Evolutionary conservation across 2,329 filamentous ascomycete genomes (phyloP).

Genomic region (Geosmithia flava): DNA sequence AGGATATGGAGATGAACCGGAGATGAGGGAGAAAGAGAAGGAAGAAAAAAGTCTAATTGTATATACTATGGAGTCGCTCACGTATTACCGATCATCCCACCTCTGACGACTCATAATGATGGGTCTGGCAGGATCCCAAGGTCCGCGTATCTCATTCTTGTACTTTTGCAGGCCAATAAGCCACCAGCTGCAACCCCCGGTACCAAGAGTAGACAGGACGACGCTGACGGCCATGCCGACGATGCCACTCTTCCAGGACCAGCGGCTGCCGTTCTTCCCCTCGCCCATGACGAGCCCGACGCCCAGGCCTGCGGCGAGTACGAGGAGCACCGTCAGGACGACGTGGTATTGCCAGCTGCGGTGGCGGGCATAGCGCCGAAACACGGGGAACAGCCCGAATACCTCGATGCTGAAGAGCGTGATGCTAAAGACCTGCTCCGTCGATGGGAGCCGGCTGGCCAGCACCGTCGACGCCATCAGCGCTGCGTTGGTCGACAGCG

Average conservation of each 20-base stretch:
- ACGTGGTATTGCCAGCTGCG: conserved; percentile 75
- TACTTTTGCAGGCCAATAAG: conserved; percentile 94
- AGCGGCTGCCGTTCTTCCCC: conserved; percentile 11
- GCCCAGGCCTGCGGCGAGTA: conserved; percentile 68
- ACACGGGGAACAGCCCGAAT: conserved; percentile 95
- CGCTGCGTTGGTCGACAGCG: conserved; percentile 84
- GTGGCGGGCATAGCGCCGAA: conserved; percentile 75
- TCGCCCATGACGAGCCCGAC: conserved; percentile 51
- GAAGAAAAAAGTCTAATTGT: background rate
- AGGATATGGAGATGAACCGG: too few relatives aligned
- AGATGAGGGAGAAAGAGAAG: background rate
- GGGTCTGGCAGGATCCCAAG: conserved; percentile 92
- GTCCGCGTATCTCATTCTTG: conserved; percentile 96
- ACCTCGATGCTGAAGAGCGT: conserved; percentile 96
- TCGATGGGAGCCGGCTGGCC: conserved; percentile 77
- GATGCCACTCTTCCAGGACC: conserved; percentile 43
- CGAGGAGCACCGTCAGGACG: conserved; percentile 59
- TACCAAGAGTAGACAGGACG: conserved; percentile 62
- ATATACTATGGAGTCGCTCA: background rate
- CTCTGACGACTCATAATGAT: conserved; percentile 60
- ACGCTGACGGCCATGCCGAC: conserved; percentile 66
- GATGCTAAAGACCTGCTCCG: conserved; percentile 86
- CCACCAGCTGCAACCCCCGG: conserved; percentile 97
- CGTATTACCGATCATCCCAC: conserved; percentile 22
- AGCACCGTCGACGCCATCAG: conserved; percentile 94